Base-by-base conservation (phyloP, 169 alveolate genomes). In the Eimeria maxima region DNA sequence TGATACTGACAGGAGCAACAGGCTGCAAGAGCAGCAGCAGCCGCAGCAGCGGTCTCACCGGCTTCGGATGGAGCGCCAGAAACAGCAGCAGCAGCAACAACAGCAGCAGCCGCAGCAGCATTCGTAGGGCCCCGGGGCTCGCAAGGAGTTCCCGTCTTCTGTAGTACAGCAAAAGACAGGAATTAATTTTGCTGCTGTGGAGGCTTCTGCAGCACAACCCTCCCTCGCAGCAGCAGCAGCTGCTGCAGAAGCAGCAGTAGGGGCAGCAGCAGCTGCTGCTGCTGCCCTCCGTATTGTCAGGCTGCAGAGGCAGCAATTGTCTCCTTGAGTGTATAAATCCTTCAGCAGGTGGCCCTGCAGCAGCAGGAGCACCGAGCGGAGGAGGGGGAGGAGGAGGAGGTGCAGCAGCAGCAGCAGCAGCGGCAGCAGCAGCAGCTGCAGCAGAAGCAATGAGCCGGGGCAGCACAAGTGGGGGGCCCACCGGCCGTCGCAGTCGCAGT, bases 401-500 rank as follows among this genome's bases (percentile, higher is more conserved):
- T 27, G 80, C 20, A 69, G 80, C 80, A n/a, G 80, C 80, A 69
- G 80, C 80, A 27, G 50, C 80, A 38, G 80, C 80, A 69, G 80
- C 80, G 29, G 60, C 60, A 53, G 60, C 60, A 53, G 60, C 60
- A 53, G 60, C 60, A 53, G 60, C 60, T 11, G 20, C 20, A 14
- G 60, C 20, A 53, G 60, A 1, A 53, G 60, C 60, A 53, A 76
- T 76, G 87, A 76, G 87, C 60, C 87, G 87, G 60, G 44, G 87
- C 87, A 76, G 57, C 87, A 42, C 55, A 24, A 42, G 63, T 65
- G 38, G 87, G 27, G 60, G 38, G 38, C 38, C 55, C 55, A 10
- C 63, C 55, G 87, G 87, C 55, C 55, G 87, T n/a, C 87, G 63
- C 55, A 45, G 80, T 38, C 80, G 60, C 87, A 76, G 87, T 47